phyloP scores from a whole-genome alignment of 2,329 filamentous ascomycete genomes.

The Calonectria naviculata region DNA sequence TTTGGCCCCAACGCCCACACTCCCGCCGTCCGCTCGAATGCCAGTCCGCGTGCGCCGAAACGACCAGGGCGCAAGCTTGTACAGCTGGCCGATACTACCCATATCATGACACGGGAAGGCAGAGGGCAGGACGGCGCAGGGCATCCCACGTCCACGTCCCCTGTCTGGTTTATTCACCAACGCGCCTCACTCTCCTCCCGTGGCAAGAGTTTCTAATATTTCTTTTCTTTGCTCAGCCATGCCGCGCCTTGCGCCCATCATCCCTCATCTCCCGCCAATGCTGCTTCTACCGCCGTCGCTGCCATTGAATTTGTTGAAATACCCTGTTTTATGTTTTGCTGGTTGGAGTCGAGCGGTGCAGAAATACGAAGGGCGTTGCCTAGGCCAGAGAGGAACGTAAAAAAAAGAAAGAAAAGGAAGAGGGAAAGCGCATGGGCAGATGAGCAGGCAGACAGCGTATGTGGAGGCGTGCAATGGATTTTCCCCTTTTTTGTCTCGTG shows the following conservation, averaged over 20 bases:
- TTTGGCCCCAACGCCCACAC: neutral
- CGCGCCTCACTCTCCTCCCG: neutral
- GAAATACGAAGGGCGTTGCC: neutral
- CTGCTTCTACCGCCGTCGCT: constrained; percentile 8
- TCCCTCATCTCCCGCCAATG: constrained; percentile 4
- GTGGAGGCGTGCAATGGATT: constrained; percentile 9
- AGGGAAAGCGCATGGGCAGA: constrained; percentile 1
- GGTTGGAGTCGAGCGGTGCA: constrained; percentile 5
- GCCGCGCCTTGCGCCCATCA: constrained; percentile 16
- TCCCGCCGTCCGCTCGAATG: constrained; percentile 9
- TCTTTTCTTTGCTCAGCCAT: constrained; percentile 1
- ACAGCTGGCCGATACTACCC: neutral
- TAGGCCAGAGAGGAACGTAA: neutral
- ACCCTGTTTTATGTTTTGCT: constrained; percentile 25
- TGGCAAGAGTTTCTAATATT: constrained; percentile 8
- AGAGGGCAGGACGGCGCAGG: neutral
- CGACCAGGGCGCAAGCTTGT: constrained; percentile 9
- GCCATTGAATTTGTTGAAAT: constrained; percentile 24
- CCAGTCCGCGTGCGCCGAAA: constrained; percentile 11
- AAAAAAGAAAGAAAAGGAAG: neutral
- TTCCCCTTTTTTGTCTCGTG: constrained; percentile 9
- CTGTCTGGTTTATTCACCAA: neutral
- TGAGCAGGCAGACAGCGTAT: constrained; percentile 13
- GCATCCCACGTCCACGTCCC: neutral
- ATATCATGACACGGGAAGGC: neutral